These are phyloP conservation scores for Dryadomyces quercivorus DNA, from an alignment of 2,329 filamentous ascomycete genomes.

Conservation along the genomic window DNA sequence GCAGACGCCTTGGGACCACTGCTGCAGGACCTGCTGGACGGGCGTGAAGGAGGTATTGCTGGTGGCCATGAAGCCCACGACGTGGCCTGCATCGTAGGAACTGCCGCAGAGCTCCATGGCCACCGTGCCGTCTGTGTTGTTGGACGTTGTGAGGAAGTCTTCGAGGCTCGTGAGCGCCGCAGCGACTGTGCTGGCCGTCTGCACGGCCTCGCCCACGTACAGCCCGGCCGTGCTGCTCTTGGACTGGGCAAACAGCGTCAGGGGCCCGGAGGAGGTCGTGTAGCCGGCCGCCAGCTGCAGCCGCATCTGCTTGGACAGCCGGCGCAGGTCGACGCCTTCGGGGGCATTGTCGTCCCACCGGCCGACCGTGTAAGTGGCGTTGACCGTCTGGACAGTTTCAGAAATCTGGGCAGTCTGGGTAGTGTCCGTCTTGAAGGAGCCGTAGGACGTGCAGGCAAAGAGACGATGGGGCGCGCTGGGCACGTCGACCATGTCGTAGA, in stretches of 20 bases:
- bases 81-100: constrained; percentile 18
- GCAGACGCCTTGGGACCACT: constrained; percentile 18
- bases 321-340: background rate
- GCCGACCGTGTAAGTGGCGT: too few species aligned
- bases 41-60: constrained; percentile 20
- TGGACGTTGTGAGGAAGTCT: constrained; percentile 13
- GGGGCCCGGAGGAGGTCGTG: background rate
- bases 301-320: too few species aligned
- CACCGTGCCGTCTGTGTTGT: constrained; percentile 16
- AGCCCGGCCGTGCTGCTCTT: constrained; percentile 19
- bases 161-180: constrained; percentile 18
- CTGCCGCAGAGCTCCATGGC: constrained; percentile 25
- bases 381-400: too few species aligned
- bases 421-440: too few species aligned
- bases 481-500: constrained; percentile 7
- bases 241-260: constrained; percentile 19
- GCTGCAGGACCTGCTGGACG: constrained; percentile 18
- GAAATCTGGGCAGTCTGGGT: too few species aligned
- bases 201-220: constrained; percentile 22
- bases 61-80: constrained; percentile 21
- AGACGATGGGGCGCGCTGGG: constrained; percentile 3
- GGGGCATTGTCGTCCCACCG: background rate
- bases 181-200: constrained; percentile 10
- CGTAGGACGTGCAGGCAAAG: constrained; percentile 4
- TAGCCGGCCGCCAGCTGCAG: too few species aligned